These are phyloP conservation scores for Ascochyta rabiei DNA, from an alignment of 2,329 filamentous ascomycete genomes.

Conservation along the genomic window DNA sequence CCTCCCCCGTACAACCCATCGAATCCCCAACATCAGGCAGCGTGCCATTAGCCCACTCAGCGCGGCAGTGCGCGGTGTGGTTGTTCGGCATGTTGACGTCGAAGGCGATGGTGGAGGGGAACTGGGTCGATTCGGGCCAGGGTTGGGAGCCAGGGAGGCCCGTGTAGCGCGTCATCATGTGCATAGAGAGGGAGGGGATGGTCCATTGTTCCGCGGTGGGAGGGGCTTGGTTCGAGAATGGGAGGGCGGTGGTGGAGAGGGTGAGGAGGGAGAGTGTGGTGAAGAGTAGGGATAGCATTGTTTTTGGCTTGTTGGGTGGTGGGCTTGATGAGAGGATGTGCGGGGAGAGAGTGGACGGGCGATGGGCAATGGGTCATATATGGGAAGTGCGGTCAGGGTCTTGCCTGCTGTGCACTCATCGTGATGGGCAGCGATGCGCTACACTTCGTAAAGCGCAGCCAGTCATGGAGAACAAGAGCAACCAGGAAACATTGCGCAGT, in stretches of 20 bases:
- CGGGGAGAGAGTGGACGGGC: neutral
- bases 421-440: neutral
- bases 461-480: neutral
- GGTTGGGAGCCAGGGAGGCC: constrained; percentile 26
- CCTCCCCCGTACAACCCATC: neutral
- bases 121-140: constrained; percentile 29
- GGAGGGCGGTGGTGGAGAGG: neutral
- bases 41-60: constrained; percentile 20
- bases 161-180: constrained; percentile 35
- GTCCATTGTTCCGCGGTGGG: constrained; percentile 19
- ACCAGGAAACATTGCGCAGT: neutral
- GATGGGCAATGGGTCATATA: neutral
- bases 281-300: neutral
- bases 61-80: constrained; percentile 15
- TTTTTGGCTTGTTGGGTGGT: neutral
- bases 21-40: constrained; percentile 9
- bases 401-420: neutral
- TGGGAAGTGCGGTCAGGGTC: neutral
- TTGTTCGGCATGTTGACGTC: constrained; percentile 19
- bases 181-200: constrained; percentile 31
- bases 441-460: neutral
- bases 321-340: neutral
- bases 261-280: neutral
- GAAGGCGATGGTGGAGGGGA: constrained; percentile 34
- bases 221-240: neutral